phyloP scores from a whole-genome alignment of 192 early-diverging fungal species.

The Borealophlyctis nickersoniae region DNA sequence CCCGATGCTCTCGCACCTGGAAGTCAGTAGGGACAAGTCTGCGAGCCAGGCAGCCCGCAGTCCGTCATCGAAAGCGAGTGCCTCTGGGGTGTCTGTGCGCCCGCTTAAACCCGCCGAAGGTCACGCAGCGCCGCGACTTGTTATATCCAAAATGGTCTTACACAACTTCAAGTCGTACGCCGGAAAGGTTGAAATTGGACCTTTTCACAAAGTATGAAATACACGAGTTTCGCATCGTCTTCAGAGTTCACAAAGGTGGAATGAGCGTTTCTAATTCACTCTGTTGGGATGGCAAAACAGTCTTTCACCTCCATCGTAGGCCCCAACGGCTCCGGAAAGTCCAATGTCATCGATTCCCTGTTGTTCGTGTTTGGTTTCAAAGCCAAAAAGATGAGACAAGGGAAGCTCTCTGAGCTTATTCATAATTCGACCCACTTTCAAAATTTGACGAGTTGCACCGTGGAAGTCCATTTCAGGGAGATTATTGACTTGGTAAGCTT shows the following conservation, averaged over 20 bases:
- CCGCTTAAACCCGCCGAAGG: too few species aligned
- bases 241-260: too few species aligned
- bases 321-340: conserved; percentile 97
- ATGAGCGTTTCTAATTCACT: background rate
- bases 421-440: conserved; percentile 81
- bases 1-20: too few species aligned
- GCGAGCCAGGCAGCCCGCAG: too few species aligned
- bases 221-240: too few species aligned
- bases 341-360: conserved; percentile 96
- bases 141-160: conserved; percentile 82
- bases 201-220: conserved; percentile 84
- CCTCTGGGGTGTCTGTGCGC: too few species aligned
- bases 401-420: conserved; percentile 91
- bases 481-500: conserved; percentile 71
- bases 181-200: conserved; percentile 86
- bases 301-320: conserved; percentile 85
- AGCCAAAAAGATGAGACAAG: conserved; percentile 95
- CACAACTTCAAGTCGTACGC: conserved; percentile 97
- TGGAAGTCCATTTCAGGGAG: conserved; percentile 93
- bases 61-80: too few species aligned
- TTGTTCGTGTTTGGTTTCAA: conserved; percentile 98
- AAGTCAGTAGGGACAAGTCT: too few species aligned
- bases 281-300: conserved; percentile 33
- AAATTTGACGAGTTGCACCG: conserved; percentile 72
- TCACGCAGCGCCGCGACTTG: conserved; percentile 52